Conservation (phyloP, 2,329 filamentous ascomycete genomes). For the Didymella pinodella region DNA sequence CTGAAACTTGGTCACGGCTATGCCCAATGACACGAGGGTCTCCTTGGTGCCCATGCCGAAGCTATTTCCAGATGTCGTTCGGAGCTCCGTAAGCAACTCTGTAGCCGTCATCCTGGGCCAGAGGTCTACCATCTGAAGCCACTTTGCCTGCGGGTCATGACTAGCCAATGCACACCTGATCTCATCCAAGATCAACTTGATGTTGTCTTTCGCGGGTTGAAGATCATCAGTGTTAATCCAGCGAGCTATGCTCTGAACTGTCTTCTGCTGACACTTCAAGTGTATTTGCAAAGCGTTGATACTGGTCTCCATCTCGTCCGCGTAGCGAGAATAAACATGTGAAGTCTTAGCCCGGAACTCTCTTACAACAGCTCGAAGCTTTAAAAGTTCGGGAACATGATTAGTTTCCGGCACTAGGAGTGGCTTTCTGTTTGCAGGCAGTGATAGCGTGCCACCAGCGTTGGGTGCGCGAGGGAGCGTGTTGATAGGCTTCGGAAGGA, state of each 20-base stretch:
- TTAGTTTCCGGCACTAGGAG: not conserved
- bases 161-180: slow-evolving; percentile 19
- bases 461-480: not conserved
- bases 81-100: slow-evolving; percentile 59
- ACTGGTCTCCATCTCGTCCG: slow-evolving; percentile 48
- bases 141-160: slow-evolving; percentile 45
- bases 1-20: slow-evolving; percentile 57
- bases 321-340: slow-evolving; percentile 52
- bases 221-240: slow-evolving; percentile 20
- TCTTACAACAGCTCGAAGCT: slow-evolving; percentile 27
- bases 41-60: slow-evolving; percentile 53
- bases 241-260: not conserved
- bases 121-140: slow-evolving; percentile 55
- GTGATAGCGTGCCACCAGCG: not conserved
- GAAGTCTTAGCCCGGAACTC: slow-evolving; percentile 34
- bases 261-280: slow-evolving; percentile 2
- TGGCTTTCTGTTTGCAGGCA: not conserved
- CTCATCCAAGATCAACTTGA: slow-evolving; percentile 21
- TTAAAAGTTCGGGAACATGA: not conserved
- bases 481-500: not conserved
- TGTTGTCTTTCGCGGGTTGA: slow-evolving; percentile 20
- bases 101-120: slow-evolving; percentile 58
- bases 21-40: slow-evolving; percentile 54
- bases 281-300: slow-evolving; percentile 40
- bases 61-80: slow-evolving; percentile 39